Evolutionary conservation across 164 flowering plant genomes (phyloP).

Genomic region (Echeveria elegans): DNA sequence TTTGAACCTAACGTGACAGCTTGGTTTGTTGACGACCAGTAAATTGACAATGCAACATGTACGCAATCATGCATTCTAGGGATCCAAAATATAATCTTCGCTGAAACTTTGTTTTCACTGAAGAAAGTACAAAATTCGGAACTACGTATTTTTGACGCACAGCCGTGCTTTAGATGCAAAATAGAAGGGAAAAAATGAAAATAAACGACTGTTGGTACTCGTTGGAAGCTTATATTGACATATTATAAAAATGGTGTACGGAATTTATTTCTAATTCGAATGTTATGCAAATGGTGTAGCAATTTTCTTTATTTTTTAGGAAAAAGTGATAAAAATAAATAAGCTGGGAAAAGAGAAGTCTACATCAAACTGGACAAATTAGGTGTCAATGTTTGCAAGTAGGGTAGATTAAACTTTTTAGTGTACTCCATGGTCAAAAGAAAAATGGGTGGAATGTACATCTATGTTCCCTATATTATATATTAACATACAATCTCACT

Average conservation of each 20-base stretch:
- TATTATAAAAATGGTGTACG: too few relatives aligned
- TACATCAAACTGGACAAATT: background rate
- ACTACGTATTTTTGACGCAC: too few relatives aligned
- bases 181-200: too few relatives aligned
- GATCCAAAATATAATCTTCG: background rate
- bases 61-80: background rate
- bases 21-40: background rate
- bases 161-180: too few relatives aligned
- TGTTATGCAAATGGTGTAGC: background rate
- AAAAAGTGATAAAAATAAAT: background rate
- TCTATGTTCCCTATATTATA: background rate
- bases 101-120: background rate
- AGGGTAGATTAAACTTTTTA: background rate
- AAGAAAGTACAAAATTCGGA: background rate
- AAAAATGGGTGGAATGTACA: background rate
- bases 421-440: conserved; percentile 1
- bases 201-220: too few relatives aligned
- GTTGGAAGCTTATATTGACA: too few relatives aligned
- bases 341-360: background rate
- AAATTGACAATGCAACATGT: background rate
- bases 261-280: too few relatives aligned
- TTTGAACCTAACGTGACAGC: background rate
- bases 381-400: background rate
- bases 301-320: background rate
- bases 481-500: background rate